Conservation (phyloP, 2,329 filamentous ascomycete genomes). For the Trichoderma sp. region DNA sequence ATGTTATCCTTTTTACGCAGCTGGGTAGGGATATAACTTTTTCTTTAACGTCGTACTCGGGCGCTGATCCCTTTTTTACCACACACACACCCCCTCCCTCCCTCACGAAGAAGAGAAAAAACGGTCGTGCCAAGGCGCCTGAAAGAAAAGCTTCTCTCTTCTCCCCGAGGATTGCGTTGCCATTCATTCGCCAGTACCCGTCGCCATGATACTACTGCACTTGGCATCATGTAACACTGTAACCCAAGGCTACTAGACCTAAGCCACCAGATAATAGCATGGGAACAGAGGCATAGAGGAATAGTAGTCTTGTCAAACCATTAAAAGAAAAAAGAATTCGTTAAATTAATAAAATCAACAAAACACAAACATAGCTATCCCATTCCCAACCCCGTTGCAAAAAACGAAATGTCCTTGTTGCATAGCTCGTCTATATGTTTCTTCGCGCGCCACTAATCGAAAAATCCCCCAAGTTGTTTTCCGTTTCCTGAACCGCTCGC, state of each 20-base stretch:
- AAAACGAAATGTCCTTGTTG: neutral
- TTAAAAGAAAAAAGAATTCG: neutral
- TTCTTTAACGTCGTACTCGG: neutral
- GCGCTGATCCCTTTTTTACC: neutral
- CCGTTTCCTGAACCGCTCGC: slow-evolving; percentile 14
- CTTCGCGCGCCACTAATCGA: slow-evolving; percentile 7
- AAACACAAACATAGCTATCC: neutral
- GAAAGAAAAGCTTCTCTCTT: neutral
- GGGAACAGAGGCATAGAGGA: neutral
- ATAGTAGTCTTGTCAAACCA: neutral
- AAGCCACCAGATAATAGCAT: neutral
- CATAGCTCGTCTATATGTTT: slow-evolving; percentile 14
- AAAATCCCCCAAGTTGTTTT: neutral
- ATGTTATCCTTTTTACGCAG: neutral
- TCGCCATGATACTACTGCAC: neutral
- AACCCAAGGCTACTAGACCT: neutral
- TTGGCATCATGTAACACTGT: neutral
- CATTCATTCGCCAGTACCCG: neutral
- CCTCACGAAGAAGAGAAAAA: neutral
- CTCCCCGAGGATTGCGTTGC: neutral
- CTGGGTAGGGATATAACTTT: neutral
- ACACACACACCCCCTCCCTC: neutral
- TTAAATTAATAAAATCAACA: neutral
- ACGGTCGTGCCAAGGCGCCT: neutral
- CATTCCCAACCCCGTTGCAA: neutral